Evolutionary conservation across 2,329 filamentous ascomycete species (phyloP).

Genomic region (Aspergillus aculeatus): DNA sequence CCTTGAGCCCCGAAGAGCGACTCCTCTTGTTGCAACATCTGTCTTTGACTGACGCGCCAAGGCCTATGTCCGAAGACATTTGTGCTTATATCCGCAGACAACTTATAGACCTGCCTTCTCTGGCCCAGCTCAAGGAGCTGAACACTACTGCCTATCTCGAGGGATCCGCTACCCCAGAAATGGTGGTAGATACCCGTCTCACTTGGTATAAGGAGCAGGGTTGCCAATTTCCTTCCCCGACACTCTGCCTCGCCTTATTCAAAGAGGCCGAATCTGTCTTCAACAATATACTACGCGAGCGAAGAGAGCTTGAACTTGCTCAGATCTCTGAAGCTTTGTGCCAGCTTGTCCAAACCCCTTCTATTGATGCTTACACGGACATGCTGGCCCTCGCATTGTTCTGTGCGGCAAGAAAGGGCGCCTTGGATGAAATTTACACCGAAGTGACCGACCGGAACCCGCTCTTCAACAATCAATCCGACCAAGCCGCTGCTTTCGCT

Average conservation of each 20-base stretch:
- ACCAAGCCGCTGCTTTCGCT: slow-evolving; percentile 63
- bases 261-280: slow-evolving; percentile 34
- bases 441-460: slow-evolving; percentile 64
- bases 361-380: slow-evolving; percentile 51
- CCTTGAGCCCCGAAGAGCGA: slow-evolving; percentile 43
- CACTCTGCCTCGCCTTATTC: slow-evolving; percentile 40
- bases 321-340: slow-evolving; percentile 40
- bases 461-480: slow-evolving; percentile 59
- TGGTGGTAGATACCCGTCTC: slow-evolving; percentile 41
- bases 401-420: slow-evolving; percentile 55
- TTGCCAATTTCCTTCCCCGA: slow-evolving; percentile 35
- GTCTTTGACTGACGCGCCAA: slow-evolving; percentile 28
- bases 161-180: slow-evolving; percentile 36
- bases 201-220: slow-evolving; percentile 45
- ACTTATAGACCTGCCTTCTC: slow-evolving; percentile 40
- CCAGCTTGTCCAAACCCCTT: slow-evolving; percentile 28
- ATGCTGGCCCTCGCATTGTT: slow-evolving; percentile 59
- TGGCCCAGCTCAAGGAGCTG: slow-evolving; percentile 41
- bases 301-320: slow-evolving; percentile 37
- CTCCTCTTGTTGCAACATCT: slow-evolving; percentile 42
- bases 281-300: slow-evolving; percentile 27
- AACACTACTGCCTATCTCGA: slow-evolving; percentile 43
- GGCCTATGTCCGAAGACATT: slow-evolving; percentile 30
- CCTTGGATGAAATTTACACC: slow-evolving; percentile 62
- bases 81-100: slow-evolving; percentile 34